phyloP scores from a whole-genome alignment of 2,329 filamentous ascomycete species.

The Arthroderma sp. region DNA sequence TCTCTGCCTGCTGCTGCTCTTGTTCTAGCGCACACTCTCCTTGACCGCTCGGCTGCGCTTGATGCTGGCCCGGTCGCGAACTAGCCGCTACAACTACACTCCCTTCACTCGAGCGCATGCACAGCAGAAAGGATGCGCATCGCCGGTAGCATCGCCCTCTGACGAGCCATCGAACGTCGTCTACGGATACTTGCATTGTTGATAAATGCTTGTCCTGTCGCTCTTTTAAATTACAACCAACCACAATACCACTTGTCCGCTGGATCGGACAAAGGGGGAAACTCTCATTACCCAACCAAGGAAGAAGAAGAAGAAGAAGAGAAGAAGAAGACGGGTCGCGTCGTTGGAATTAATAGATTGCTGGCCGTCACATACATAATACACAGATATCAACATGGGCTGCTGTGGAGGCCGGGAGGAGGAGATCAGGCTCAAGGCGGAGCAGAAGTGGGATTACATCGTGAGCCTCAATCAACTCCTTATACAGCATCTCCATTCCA shows the following conservation, averaged over 20 bases:
- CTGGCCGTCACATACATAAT: not conserved
- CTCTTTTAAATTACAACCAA: not conserved
- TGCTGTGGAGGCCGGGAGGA: conserved; percentile 48
- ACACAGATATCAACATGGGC: conserved; percentile 43
- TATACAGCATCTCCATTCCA: too few species aligned
- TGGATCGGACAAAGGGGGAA: not conserved
- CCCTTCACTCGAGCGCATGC: not conserved
- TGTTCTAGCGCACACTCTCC: too few species aligned
- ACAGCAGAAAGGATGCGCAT: not conserved
- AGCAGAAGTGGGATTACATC: conserved; percentile 93
- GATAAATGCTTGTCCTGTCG: not conserved
- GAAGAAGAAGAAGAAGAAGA: not conserved
- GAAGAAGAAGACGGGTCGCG: not conserved
- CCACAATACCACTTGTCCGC: not conserved
- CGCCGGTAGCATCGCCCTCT: not conserved
- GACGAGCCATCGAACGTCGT: not conserved
- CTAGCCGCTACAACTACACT: too few species aligned
- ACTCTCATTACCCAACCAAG: not conserved
- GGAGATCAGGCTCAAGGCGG: conserved; percentile 55
- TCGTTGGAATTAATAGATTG: not conserved
- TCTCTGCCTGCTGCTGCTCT: too few species aligned
- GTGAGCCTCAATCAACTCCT: conserved; percentile 39
- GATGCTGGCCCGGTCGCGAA: too few species aligned
- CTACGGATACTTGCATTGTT: not conserved
- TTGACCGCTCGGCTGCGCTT: too few species aligned